Base-by-base conservation (phyloP, 176 grass and related monocot species). In the Canna indica region DNA sequence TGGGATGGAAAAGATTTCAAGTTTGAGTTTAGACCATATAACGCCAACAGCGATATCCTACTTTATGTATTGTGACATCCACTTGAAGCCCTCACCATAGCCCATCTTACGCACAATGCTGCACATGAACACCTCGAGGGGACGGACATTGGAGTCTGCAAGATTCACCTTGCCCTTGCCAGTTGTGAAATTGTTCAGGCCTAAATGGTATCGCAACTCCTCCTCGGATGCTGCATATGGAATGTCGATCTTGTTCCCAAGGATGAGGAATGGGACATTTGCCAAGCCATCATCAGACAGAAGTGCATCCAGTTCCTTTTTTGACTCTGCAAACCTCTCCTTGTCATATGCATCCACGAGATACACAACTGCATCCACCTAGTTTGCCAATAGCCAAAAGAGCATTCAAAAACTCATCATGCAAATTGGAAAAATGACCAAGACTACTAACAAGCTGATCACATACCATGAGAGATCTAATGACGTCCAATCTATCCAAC, bases 151-250 rank as follows among this genome's bases (percentile, higher is more conserved):
- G 29, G 59, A 63, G 28, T 63, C 59, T 0, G 59, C 13, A 33
- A 63, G 59, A 33, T 63, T 63, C 59, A 63, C 59, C 29, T 63
- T 63, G 59, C 59, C 59, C 59, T 63, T 63, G 12, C 59, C 59
- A 11, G 59, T 63, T 34, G 59, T 63, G 59, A 63, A 63, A 18
- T 63, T 63, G 59, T 63, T 63, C 30, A 63, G 59, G 59, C 59
- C 59, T 63, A 63, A 7, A 34, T 63, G 59, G 28, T 18, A 63
- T 5, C 59, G 27, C 18, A 63, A 34, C 59, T 63, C 59, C 0
- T 63, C 59, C 59, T 63, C 59, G 15, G 59, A 63, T 63, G 59
- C 59, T 33, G 59, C 59, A 63, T 63, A 63, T 63, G 29, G 59
- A 32, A 63, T 63, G 59, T 63, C 59, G 15, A 63, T 63, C 30